Percentiles rank a stretch among this genome's conserved stretches.
Conservation (phyloP, 345 rosid species). For the Turnera subulata region DNA sequence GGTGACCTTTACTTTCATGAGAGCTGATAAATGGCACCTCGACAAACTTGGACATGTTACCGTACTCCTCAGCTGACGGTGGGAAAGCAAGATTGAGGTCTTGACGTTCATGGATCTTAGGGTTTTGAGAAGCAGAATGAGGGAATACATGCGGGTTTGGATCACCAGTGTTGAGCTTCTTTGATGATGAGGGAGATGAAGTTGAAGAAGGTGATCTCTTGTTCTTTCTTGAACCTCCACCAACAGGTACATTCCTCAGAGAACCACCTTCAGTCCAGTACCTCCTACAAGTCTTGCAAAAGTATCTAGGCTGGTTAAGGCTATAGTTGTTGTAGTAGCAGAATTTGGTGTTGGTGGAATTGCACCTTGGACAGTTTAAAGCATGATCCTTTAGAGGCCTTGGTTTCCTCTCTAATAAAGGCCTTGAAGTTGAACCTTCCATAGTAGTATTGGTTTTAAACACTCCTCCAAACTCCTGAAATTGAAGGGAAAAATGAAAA, state of each 20-base stretch:
- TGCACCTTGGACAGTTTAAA: conserved; percentile 56
- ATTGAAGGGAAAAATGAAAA: conserved; percentile 1
- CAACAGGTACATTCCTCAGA: conserved; percentile 56
- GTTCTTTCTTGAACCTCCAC: conserved; percentile 60
- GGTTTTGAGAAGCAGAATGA: conserved; percentile 32
- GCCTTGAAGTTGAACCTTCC: conserved; percentile 22
- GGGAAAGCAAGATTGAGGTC: conserved; percentile 37
- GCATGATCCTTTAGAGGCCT: conserved; percentile 41
- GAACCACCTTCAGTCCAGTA: conserved; percentile 65
- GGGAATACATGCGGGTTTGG: conserved; percentile 7
- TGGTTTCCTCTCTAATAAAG: conserved; percentile 23
- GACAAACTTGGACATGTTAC: conserved; percentile 5
- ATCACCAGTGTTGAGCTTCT: conserved; percentile 23
- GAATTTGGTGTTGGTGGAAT: conserved; percentile 47
- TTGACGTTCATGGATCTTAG: conserved; percentile 35
- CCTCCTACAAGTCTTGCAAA: conserved; percentile 57
- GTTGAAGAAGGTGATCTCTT: conserved; percentile 31
- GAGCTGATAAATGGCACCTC: neutral
- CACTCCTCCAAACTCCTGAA: conserved; percentile 35
- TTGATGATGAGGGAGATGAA: conserved; percentile 5
- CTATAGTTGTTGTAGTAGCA: conserved; percentile 64
- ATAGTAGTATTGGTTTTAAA: conserved; percentile 32
- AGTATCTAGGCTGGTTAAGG: conserved; percentile 54
- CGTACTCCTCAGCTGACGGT: conserved; percentile 6
- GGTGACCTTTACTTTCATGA: conserved; percentile 9